These are phyloP conservation scores for Macadamia integrifolia DNA, from an alignment of 164 flowering plant genomes.

Conservation along the genomic window DNA sequence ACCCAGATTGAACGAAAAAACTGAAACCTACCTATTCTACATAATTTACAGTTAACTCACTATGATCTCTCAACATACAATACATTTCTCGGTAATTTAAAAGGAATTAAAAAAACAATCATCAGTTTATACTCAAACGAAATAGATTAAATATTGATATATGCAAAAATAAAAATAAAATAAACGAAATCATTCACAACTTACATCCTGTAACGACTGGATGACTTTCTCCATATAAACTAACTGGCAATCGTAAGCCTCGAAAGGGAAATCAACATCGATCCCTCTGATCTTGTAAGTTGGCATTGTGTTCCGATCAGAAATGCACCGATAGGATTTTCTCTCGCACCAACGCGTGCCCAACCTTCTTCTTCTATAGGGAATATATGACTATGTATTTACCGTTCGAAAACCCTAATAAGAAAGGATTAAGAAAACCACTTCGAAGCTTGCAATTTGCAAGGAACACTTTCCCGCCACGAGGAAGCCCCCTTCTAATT, in stretches of 20 bases:
- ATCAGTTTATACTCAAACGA: neutral
- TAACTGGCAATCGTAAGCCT: slow-evolving; percentile 92
- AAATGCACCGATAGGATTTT: neutral
- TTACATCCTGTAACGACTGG: slow-evolving; percentile 70
- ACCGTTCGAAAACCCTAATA: no score
- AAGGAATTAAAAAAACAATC: neutral
- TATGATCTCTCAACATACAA: no score
- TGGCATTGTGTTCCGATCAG: slow-evolving; percentile 47
- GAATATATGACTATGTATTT: no score
- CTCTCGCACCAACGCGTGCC: no score
- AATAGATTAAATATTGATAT: neutral
- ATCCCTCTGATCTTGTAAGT: slow-evolving; percentile 79
- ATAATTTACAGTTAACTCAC: no score
- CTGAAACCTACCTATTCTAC: no score
- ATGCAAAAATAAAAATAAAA: neutral
- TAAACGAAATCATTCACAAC: slow-evolving; percentile 4
- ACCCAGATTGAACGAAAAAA: no score
- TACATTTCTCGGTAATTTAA: neutral
- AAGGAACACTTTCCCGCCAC: no score
- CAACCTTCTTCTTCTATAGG: no score
- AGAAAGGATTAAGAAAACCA: no score
- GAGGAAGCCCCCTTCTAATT: no score
- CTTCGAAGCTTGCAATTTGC: no score
- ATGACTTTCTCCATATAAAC: slow-evolving; percentile 97
- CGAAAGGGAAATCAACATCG: slow-evolving; percentile 85